Evolutionary conservation across 768 basidiomycete species (phyloP).

Genomic region (Goffeauzyma gilvescens): DNA sequence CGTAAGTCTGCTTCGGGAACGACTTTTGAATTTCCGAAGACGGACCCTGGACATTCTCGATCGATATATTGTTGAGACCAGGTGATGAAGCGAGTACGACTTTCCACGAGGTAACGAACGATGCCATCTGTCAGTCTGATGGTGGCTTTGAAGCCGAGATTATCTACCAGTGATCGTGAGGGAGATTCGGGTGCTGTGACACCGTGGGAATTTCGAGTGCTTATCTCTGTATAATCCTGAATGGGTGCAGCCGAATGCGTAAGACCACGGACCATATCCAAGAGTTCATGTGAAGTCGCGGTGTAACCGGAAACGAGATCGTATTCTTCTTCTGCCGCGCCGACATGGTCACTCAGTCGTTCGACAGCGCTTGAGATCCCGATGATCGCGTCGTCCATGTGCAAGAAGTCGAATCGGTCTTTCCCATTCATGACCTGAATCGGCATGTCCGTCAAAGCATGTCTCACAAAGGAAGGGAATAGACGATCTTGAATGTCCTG

Average conservation of each 20-base stretch:
- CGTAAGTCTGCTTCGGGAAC: slow-evolving; percentile 16
- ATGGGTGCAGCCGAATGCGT: slow-evolving; percentile 24
- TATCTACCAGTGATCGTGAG: no score
- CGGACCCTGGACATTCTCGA: slow-evolving; percentile 13
- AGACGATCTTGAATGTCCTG: slow-evolving; percentile 22
- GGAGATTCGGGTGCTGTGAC: slow-evolving; percentile 8
- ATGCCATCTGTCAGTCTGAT: slow-evolving; percentile 22
- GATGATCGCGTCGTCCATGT: slow-evolving; percentile 25
- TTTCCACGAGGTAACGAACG: slow-evolving; percentile 11
- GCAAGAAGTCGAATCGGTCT: slow-evolving; percentile 18
- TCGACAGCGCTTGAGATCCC: slow-evolving; percentile 19
- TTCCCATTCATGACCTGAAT: slow-evolving; percentile 25
- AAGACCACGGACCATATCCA: slow-evolving; percentile 18
- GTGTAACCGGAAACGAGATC: slow-evolving; percentile 23
- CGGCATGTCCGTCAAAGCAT: slow-evolving; percentile 21
- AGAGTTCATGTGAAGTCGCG: slow-evolving; percentile 16
- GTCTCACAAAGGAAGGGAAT: slow-evolving; percentile 19
- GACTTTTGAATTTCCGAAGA: slow-evolving; percentile 3
- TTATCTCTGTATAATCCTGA: slow-evolving; percentile 9
- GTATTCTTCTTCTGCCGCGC: slow-evolving; percentile 7
- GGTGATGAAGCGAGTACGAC: slow-evolving; percentile 13
- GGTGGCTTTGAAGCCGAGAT: slow-evolving; percentile 19
- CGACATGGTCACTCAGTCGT: slow-evolving; percentile 4
- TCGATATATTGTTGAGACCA: slow-evolving; percentile 15
- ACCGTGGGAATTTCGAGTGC: no score